These are phyloP conservation scores for Protomyces arabidopsidicola DNA, from an alignment of 1,139 yeast genomes.

Conservation along the genomic window DNA sequence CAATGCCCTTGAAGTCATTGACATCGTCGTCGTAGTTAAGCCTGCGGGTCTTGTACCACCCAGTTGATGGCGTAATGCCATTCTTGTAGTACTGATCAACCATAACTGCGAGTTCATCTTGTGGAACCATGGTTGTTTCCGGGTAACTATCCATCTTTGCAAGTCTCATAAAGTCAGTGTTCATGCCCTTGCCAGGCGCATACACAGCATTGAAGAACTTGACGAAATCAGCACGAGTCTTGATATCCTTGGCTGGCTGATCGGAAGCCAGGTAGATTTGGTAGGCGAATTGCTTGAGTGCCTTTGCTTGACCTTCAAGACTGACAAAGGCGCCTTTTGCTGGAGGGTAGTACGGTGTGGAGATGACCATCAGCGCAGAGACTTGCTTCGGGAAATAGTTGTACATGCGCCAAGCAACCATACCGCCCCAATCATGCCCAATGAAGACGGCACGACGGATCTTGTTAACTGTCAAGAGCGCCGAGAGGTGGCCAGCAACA, in stretches of 20 bases:
- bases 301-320: conserved; percentile 17
- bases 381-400: conserved; percentile 11
- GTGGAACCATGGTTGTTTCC: conserved; percentile 1
- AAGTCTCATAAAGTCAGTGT: not conserved
- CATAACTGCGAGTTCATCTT: conserved; percentile 5
- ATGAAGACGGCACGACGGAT: conserved; percentile 8
- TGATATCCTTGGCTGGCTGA: conserved; percentile 4
- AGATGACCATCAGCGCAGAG: conserved; percentile 15
- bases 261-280: conserved; percentile 22
- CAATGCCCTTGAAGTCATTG: not conserved
- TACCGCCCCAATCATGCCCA: conserved; percentile 27
- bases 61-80: conserved; percentile 3
- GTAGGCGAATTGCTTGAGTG: conserved; percentile 7
- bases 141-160: not conserved
- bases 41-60: conserved; percentile 21
- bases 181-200: conserved; percentile 22
- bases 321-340: conserved; percentile 18
- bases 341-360: conserved; percentile 22
- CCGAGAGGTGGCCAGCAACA: conserved; percentile 11
- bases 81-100: conserved; percentile 4
- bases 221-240: conserved; percentile 11
- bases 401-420: conserved; percentile 21
- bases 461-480: not conserved
- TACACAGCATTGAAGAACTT: conserved; percentile 20
- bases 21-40: conserved; percentile 19